These are phyloP conservation scores for Diaporthe destruens DNA, from an alignment of 2,329 filamentous ascomycete species.

Conservation along the genomic window DNA sequence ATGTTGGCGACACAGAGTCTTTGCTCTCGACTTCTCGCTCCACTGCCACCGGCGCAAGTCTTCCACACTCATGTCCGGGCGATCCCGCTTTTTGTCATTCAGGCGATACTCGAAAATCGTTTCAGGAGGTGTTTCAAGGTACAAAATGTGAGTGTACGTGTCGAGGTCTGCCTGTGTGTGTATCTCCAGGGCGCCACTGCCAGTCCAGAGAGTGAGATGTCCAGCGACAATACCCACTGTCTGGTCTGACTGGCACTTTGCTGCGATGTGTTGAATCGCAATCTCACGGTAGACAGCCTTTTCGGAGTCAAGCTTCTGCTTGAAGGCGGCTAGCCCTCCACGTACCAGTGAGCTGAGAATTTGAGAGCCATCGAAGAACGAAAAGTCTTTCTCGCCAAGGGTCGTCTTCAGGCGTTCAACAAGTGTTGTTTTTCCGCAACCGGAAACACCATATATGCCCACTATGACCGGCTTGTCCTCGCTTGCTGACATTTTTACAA, in stretches of 20 bases:
- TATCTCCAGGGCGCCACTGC: constrained; percentile 50
- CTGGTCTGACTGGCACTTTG: constrained; percentile 51
- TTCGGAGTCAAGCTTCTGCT: constrained; percentile 51
- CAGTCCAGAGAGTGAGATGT: constrained; percentile 67
- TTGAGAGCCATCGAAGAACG: constrained; percentile 66
- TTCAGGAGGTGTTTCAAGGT: constrained; percentile 59
- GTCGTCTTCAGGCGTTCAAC: constrained; percentile 55
- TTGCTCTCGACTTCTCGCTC: constrained; percentile 58
- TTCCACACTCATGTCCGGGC: constrained; percentile 49
- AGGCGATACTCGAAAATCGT: constrained; percentile 53
- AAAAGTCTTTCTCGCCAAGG: constrained; percentile 53
- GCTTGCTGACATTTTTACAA: not conserved
- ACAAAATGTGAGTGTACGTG: constrained; percentile 70
- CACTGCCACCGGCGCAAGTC: constrained; percentile 63
- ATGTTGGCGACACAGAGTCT: constrained; percentile 57
- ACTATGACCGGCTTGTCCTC: constrained; percentile 56
- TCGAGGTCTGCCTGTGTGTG: constrained; percentile 60
- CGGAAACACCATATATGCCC: constrained; percentile 67
- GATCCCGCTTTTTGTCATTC: constrained; percentile 54
- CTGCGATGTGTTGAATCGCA: constrained; percentile 60
- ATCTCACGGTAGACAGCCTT: constrained; percentile 55
- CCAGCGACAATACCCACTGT: constrained; percentile 64
- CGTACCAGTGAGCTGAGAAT: constrained; percentile 57
- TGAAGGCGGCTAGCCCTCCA: constrained; percentile 64
- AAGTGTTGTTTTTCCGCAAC: constrained; percentile 64